Percentiles rank a stretch among this genome's conserved stretches.
Conservation (phyloP, 1,139 yeast species). For the Lodderomyces pseudojiufengensis region DNA sequence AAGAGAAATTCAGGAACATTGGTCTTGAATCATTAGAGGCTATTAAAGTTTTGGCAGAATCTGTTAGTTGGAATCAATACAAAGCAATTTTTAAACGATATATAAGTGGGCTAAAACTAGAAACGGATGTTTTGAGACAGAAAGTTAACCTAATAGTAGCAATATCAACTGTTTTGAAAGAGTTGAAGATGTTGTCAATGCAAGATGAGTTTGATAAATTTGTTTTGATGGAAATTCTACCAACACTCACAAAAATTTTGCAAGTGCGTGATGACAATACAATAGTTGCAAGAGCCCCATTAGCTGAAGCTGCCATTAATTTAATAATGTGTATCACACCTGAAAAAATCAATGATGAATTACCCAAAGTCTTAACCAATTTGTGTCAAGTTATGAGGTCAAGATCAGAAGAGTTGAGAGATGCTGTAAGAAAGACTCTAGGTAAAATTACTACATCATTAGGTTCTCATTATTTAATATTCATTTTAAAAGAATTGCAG, state of each 20-base stretch:
- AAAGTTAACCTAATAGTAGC: conserved; percentile 62
- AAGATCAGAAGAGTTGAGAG: conserved; percentile 84
- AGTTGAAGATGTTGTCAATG: conserved; percentile 27
- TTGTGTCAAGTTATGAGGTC: conserved; percentile 87
- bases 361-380: conserved; percentile 81
- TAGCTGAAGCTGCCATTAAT: conserved; percentile 79
- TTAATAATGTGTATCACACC: conserved; percentile 62
- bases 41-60: conserved; percentile 55
- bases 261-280: conserved; percentile 73
- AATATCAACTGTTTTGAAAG: conserved; percentile 50
- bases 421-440: conserved; percentile 74
- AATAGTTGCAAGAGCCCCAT: conserved; percentile 67
- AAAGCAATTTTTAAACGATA: conserved; percentile 73
- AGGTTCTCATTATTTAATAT: conserved; percentile 72
- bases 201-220: conserved; percentile 49
- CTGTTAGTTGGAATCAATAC: conserved; percentile 77
- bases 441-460: conserved; percentile 60
- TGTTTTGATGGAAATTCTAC: conserved; percentile 57
- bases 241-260: conserved; percentile 58
- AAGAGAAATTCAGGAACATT: conserved; percentile 65
- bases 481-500: conserved; percentile 72
- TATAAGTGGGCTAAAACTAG: conserved; percentile 49
- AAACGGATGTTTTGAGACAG: conserved; percentile 54
- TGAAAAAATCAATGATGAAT: conserved; percentile 50
- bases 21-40: conserved; percentile 70